Base-by-base conservation (phyloP, 2,329 filamentous ascomycete genomes). In the Fusarium chaquense region DNA sequence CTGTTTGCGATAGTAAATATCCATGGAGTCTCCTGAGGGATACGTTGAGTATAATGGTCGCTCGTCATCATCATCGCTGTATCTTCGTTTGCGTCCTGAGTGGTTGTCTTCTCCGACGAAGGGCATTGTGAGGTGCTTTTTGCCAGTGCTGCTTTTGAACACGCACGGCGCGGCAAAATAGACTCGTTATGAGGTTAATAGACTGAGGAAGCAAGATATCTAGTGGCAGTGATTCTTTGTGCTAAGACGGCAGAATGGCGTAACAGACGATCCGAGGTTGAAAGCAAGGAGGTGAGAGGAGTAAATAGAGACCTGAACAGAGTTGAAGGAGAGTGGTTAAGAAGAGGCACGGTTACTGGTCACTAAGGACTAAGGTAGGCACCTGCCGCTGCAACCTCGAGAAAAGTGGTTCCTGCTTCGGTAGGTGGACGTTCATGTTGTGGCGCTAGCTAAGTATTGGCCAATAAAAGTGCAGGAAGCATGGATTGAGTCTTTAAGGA, bases 71-170 rank as follows among this genome's bases (percentile, higher is more conserved):
- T 76, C 76, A 36, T 73, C 72, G 35, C 75, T 75, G 70, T 79
- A 73, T 70, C 78, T 74, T 63, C 79, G 77, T 59, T 81, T 81
- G 49, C 75, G 73, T 38, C 79, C 79, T 35, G 79, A 74, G 11
- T 69, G 66, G 58, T 65, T 64, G 68, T 77, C 77, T 55, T 76
- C 70, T 58, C 75, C 74, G 55, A 81, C 78, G 49, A 75, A 80
- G 22, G 78, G 79, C 79, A 81, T 81, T 38, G 57, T 76, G 58
- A 54, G 45, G 58, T 62, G 62, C 43, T 59, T 52, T 52, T 67
- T 64, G 67, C 51, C 67, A 54, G 51, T 53, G 47, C 52, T 69
- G 67, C 61, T 71, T 55, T 44, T 56, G 40, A 40, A 58, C 53
- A 67, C 45, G 54, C 53, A 60, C 61, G 49, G 60, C 70, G 54